Percentiles rank a stretch among this genome's conserved stretches.
Evolutionary conservation across 1,284 basidiomycete species (phyloP).

Genomic region (Puccinia coronata): DNA sequence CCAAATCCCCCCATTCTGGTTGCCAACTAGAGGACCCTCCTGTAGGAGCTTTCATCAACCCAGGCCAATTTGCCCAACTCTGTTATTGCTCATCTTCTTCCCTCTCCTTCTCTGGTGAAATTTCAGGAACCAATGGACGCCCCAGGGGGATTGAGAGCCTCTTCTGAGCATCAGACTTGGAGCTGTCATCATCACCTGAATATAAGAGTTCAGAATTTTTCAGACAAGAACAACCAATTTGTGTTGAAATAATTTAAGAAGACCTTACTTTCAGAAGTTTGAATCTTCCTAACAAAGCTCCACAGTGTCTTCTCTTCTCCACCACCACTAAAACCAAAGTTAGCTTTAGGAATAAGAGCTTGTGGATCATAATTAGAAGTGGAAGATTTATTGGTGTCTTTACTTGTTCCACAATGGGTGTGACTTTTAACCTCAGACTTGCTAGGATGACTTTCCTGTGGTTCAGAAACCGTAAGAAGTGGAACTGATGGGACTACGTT

Average conservation of each 20-base stretch:
- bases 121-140: not conserved
- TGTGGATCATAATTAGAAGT: not conserved
- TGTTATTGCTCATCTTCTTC: no score
- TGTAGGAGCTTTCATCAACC: no score
- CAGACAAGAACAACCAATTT: not conserved
- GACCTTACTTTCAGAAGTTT: not conserved
- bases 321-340: not conserved
- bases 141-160: not conserved
- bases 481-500: not conserved
- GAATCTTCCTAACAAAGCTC: not conserved
- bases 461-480: not conserved
- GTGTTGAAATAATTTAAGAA: not conserved
- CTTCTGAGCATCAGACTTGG: not conserved
- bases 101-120: not conserved
- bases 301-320: not conserved
- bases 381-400: not conserved
- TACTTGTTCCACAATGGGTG: not conserved
- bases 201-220: not conserved
- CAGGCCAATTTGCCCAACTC: no score
- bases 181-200: not conserved
- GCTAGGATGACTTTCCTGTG: not conserved
- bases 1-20: not conserved
- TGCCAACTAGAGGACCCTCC: not conserved
- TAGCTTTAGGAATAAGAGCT: not conserved
- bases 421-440: not conserved